Conservation (phyloP, 176 grass and related monocot species). For the Rhynchospora breviuscula region DNA sequence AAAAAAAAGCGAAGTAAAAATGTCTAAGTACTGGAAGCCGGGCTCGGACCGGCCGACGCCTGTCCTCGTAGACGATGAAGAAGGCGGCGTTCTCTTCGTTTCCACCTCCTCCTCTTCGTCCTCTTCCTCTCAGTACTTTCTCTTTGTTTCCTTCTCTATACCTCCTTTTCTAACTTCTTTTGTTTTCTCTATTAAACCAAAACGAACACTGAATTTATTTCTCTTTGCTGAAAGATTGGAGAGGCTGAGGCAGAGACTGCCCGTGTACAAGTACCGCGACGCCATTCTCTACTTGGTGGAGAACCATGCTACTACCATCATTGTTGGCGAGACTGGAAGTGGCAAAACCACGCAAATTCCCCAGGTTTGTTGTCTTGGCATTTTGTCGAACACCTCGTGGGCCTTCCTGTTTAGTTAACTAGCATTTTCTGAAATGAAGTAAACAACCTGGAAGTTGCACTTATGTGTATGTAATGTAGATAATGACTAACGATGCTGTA, state of each 20-base stretch:
- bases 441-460: background rate
- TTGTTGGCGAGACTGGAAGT: constrained; percentile 88
- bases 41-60: constrained; percentile 65
- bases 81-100: constrained; percentile 73
- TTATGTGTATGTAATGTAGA: background rate
- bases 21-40: constrained; percentile 75
- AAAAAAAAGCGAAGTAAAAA: constrained; percentile 19
- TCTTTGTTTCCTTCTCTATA: constrained; percentile 4
- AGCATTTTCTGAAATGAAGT: background rate
- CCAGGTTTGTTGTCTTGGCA: constrained; percentile 39
- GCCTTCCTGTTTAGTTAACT: background rate
- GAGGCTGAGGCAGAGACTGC: constrained; percentile 65
- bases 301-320: constrained; percentile 68
- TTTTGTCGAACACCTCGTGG: background rate
- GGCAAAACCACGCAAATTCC: constrained; percentile 96
- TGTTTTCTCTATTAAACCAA: background rate
- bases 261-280: constrained; percentile 80
- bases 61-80: constrained; percentile 77
- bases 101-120: constrained; percentile 26
- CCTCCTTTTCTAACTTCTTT: background rate
- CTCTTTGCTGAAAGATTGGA: constrained; percentile 46
- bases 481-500: background rate
- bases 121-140: constrained; percentile 58
- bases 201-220: background rate
- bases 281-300: constrained; percentile 90